These are phyloP conservation scores for Leccinum incarnatum DNA, from an alignment of 768 basidiomycete species.

Conservation along the genomic window DNA sequence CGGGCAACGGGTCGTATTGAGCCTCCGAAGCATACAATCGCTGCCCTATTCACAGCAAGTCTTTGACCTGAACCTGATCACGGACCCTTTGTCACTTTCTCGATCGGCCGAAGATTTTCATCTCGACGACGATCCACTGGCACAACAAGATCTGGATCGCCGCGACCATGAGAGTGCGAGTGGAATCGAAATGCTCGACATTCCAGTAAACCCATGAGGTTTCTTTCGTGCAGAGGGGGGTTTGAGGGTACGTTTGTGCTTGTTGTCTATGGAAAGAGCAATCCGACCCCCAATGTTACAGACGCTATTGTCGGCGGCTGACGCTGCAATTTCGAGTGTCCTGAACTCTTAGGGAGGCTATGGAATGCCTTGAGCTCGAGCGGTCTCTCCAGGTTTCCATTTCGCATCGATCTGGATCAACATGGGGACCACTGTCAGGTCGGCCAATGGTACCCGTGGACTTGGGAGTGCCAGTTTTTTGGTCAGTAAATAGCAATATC, in stretches of 20 bases:
- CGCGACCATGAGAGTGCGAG: not conserved
- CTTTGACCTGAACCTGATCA: not conserved
- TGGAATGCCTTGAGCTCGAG: too few species aligned
- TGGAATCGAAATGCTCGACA: not conserved
- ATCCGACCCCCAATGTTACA: not conserved
- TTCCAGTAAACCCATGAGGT: not conserved
- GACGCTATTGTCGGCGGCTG: not conserved
- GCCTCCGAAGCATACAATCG: slow-evolving; percentile 6
- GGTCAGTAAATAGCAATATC: too few species aligned
- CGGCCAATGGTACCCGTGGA: not conserved
- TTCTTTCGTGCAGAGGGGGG: not conserved
- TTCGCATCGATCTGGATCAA: not conserved
- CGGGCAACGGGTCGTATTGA: slow-evolving; percentile 19
- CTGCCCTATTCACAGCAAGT: not conserved
- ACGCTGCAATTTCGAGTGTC: too few species aligned
- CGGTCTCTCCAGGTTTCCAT: too few species aligned
- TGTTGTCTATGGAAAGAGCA: not conserved
- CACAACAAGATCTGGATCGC: not conserved
- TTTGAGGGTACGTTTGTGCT: not conserved
- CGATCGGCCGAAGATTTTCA: not conserved
- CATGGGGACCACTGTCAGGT: not conserved
- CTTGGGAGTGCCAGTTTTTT: too few species aligned
- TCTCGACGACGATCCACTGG: not conserved
- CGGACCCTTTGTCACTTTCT: not conserved
- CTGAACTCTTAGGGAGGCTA: not conserved